A percentile compares a stretch with the other conserved stretches of the same genome.
Conservation (phyloP, 768 basidiomycete species). For the Butyriboletus loyo region DNA sequence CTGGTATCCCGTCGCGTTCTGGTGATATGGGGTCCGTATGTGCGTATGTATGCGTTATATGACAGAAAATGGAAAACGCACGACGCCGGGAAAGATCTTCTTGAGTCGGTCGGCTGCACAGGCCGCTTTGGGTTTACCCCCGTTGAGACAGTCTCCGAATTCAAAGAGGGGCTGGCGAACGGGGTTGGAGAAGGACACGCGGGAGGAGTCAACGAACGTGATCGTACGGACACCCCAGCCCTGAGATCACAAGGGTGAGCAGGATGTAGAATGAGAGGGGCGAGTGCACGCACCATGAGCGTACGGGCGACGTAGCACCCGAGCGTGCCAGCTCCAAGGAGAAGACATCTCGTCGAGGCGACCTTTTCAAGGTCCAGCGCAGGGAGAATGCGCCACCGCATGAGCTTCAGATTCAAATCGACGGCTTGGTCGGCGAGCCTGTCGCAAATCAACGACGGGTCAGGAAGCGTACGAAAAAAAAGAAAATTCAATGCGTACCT, state of each 20-base stretch:
- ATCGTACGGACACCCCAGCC: constrained; percentile 96
- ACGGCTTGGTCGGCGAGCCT: constrained; percentile 95
- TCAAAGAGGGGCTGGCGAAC: constrained; percentile 96
- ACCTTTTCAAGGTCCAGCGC: constrained; percentile 86
- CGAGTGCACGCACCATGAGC: constrained; percentile 61
- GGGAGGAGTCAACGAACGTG: constrained; percentile 87
- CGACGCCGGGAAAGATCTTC: constrained; percentile 91
- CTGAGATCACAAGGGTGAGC: constrained; percentile 36
- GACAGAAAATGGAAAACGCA: constrained; percentile 38
- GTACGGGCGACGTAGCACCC: constrained; percentile 94
- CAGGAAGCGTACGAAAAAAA: background rate
- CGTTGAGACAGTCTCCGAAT: constrained; percentile 88
- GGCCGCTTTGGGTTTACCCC: constrained; percentile 91
- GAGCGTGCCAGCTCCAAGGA: constrained; percentile 93
- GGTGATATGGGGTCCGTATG: background rate
- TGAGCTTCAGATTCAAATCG: constrained; percentile 95
- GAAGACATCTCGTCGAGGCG: constrained; percentile 70
- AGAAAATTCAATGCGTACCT: constrained; percentile 43
- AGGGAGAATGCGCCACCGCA: constrained; percentile 97
- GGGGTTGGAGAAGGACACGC: constrained; percentile 95
- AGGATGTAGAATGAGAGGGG: rapidly evolving
- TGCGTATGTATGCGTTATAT: background rate
- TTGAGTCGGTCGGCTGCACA: constrained; percentile 83
- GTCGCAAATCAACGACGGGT: background rate
- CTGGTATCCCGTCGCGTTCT: constrained; percentile 80